Evolutionary conservation across 768 basidiomycete species (phyloP).

Genomic region (Floccularia luteovirens): DNA sequence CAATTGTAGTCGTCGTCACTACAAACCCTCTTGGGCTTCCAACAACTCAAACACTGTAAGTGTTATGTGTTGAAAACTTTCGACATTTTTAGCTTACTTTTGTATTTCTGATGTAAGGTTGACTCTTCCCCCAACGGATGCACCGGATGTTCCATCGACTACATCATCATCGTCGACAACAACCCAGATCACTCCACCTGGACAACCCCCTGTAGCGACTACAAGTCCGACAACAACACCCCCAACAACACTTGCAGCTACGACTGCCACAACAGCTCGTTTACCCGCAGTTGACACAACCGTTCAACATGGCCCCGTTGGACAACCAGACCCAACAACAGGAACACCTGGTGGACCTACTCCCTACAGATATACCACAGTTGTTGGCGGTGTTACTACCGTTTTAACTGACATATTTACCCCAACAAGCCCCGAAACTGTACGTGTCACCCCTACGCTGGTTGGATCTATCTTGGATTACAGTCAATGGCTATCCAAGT

Average conservation of each 20-base stretch:
- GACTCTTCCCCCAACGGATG: neutral
- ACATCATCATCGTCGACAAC: slow-evolving; percentile 9
- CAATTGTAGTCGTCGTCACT: slow-evolving; percentile 43
- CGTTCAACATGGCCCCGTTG: slow-evolving; percentile 46
- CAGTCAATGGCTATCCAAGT: slow-evolving; percentile 21
- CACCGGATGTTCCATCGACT: neutral
- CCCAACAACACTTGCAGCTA: slow-evolving; percentile 8
- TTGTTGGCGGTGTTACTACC: slow-evolving; percentile 26
- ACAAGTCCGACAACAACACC: slow-evolving; percentile 14
- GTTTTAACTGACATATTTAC: slow-evolving; percentile 28
- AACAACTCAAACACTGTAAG: slow-evolving; percentile 36
- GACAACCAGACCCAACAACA: slow-evolving; percentile 34
- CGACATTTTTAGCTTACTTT: neutral
- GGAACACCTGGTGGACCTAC: slow-evolving; percentile 36
- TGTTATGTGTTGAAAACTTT: slow-evolving; percentile 1
- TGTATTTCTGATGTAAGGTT: slow-evolving; percentile 14
- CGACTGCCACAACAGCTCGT: slow-evolving; percentile 14
- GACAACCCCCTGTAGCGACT: slow-evolving; percentile 2
- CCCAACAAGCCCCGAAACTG: slow-evolving; percentile 28
- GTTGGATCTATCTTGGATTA: slow-evolving; percentile 27
- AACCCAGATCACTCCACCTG: slow-evolving; percentile 12
- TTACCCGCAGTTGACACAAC: slow-evolving; percentile 10
- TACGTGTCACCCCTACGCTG: slow-evolving; percentile 11
- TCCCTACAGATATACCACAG: slow-evolving; percentile 44
- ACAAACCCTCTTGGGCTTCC: slow-evolving; percentile 28